Evolutionary conservation across 441 rosid species (phyloP).

Genomic region (Gossypium schwendimanii): DNA sequence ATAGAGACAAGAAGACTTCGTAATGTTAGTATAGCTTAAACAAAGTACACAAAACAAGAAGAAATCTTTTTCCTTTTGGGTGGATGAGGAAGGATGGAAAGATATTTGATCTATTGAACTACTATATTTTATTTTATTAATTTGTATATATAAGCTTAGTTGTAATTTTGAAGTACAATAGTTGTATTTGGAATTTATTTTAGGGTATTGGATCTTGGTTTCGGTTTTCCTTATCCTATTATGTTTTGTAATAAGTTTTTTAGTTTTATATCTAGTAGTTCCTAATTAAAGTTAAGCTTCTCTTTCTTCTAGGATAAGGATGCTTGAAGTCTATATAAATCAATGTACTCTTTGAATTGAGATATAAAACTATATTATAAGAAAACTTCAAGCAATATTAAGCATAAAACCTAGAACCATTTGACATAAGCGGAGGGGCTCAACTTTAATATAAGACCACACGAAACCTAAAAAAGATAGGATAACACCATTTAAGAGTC

Average conservation of each 20-base stretch:
- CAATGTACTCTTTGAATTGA: background rate
- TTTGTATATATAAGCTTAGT: background rate
- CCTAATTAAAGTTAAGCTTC: background rate
- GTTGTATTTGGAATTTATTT: background rate
- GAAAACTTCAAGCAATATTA: background rate
- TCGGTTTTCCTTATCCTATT: background rate
- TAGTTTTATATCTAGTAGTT: background rate
- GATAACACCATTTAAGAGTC: background rate
- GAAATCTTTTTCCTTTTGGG: no score
- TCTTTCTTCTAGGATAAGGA: background rate
- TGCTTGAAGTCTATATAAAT: background rate
- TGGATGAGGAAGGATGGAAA: background rate
- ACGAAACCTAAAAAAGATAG: no score
- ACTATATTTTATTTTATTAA: background rate
- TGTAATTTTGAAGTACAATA: background rate
- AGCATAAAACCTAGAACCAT: background rate
- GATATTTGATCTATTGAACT: background rate
- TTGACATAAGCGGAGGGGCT: no score
- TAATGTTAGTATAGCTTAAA: background rate
- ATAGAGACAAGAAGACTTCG: background rate
- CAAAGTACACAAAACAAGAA: background rate
- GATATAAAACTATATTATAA: no score
- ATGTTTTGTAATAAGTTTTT: background rate
- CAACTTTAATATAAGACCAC: no score
- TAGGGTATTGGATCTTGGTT: background rate